Conservation (phyloP, 1,284 basidiomycete species). For the Meira nashicola region DNA sequence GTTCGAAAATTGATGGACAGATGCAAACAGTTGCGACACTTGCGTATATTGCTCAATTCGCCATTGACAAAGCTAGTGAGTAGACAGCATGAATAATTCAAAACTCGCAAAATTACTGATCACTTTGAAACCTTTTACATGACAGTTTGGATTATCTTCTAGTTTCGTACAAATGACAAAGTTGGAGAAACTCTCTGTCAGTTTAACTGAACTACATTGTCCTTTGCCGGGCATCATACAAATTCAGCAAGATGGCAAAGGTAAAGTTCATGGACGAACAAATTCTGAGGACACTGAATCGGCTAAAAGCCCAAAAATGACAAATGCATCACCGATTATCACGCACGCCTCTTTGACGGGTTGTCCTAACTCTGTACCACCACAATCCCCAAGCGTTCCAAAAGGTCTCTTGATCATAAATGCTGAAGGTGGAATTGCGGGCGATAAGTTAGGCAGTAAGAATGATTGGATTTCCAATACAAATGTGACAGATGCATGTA, state of each 20-base stretch:
- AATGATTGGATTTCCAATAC: not conserved
- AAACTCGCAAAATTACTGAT: not conserved
- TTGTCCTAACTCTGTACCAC: not conserved
- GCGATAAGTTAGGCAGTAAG: not conserved
- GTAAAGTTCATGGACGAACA: not conserved
- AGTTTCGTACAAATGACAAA: not conserved
- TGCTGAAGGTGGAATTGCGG: not conserved
- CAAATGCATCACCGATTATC: not conserved
- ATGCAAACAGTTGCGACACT: constrained; percentile 4
- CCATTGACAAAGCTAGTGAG: constrained; percentile 4
- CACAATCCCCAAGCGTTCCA: not conserved
- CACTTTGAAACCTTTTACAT: not conserved
- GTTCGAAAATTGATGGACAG: not conserved
- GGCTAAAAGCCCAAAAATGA: not conserved
- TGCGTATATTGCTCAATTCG: constrained; percentile 6
- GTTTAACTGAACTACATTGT: constrained; percentile 2
- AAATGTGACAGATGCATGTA: not conserved
- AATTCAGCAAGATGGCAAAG: not conserved
- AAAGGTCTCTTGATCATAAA: constrained; percentile 1
- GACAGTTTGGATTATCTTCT: constrained; percentile 8
- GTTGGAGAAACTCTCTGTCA: not conserved
- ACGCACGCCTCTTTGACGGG: not conserved
- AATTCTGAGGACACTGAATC: not conserved
- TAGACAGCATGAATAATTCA: not conserved
- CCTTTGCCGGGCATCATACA: not conserved